Evolutionary conservation across 2,329 filamentous ascomycete genomes (phyloP).

Genomic region (Aspergillus fijiensis): DNA sequence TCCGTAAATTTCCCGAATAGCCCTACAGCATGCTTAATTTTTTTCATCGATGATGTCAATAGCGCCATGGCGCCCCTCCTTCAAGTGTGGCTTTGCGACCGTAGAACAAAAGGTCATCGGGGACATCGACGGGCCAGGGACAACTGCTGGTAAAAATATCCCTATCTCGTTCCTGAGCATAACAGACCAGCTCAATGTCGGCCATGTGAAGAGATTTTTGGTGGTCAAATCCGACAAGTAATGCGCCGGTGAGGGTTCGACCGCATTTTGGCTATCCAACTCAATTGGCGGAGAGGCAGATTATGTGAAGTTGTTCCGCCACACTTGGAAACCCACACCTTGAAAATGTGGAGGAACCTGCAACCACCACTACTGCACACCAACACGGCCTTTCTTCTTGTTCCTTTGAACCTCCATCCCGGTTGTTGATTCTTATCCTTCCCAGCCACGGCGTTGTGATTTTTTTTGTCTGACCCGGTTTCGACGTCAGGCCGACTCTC

Average conservation of each 20-base stretch:
- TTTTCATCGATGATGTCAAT: neutral
- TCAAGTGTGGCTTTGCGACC: neutral
- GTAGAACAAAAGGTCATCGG: neutral
- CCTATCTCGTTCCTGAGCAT: neutral
- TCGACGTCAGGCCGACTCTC: constrained; percentile 5
- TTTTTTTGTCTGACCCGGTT: neutral
- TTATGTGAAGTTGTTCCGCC: constrained; percentile 25
- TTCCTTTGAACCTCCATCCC: neutral
- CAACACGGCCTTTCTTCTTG: neutral
- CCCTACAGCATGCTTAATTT: neutral
- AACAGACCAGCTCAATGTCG: neutral
- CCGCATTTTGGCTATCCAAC: constrained; percentile 18
- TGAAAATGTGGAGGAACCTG: constrained; percentile 34
- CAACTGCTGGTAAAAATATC: neutral
- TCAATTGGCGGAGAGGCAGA: constrained; percentile 17
- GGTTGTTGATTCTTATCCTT: neutral
- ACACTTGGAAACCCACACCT: constrained; percentile 27
- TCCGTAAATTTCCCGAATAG: neutral
- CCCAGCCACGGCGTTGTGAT: constrained; percentile 3
- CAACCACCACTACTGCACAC: constrained; percentile 8
- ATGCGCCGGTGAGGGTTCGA: constrained; percentile 6
- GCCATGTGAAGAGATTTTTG: neutral
- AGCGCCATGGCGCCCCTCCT: neutral
- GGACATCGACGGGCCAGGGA: neutral
- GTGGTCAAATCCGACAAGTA: neutral